These are phyloP conservation scores for Blastobotrys malaysiensis DNA, from an alignment of 1,139 yeast species.

Conservation along the genomic window DNA sequence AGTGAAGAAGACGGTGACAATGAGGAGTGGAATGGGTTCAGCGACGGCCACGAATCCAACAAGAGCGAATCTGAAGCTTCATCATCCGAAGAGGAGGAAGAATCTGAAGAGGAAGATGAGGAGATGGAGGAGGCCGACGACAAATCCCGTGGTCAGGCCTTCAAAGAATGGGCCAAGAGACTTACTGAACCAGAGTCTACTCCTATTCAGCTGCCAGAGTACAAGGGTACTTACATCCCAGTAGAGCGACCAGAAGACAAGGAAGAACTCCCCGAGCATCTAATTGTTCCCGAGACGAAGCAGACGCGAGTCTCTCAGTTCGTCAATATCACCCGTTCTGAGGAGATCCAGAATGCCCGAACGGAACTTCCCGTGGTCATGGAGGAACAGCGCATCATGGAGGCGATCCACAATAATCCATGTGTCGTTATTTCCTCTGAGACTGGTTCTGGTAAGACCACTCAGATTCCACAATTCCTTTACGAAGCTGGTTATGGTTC, in stretches of 20 bases:
- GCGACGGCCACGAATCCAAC: background rate
- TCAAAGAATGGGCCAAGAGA: conserved; percentile 50
- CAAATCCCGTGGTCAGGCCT: conserved; percentile 40
- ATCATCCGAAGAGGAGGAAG: conserved; percentile 15
- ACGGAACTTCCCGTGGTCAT: conserved; percentile 79
- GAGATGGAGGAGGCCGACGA: conserved; percentile 22
- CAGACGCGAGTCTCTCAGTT: conserved; percentile 59
- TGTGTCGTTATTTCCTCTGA: conserved; percentile 93
- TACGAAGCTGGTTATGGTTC: conserved; percentile 86
- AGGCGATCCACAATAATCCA: conserved; percentile 89
- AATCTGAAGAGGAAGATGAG: conserved; percentile 21
- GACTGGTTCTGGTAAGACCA: conserved; percentile 97
- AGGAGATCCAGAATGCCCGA: conserved; percentile 60
- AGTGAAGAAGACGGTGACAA: conserved; percentile 12
- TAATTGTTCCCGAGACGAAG: conserved; percentile 44
- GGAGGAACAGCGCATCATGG: conserved; percentile 93
- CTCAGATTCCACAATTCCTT: conserved; percentile 92
- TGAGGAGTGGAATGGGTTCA: conserved; percentile 14
- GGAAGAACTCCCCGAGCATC: conserved; percentile 43
- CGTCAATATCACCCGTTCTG: conserved; percentile 61
- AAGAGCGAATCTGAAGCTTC: background rate
- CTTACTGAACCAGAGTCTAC: conserved; percentile 25
- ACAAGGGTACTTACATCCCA: conserved; percentile 31
- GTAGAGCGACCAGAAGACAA: conserved; percentile 34
- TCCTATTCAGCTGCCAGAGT: conserved; percentile 29